These are phyloP conservation scores for Symbiodinium pilosum DNA, from an alignment of 73 alveolate species.

Conservation along the genomic window DNA sequence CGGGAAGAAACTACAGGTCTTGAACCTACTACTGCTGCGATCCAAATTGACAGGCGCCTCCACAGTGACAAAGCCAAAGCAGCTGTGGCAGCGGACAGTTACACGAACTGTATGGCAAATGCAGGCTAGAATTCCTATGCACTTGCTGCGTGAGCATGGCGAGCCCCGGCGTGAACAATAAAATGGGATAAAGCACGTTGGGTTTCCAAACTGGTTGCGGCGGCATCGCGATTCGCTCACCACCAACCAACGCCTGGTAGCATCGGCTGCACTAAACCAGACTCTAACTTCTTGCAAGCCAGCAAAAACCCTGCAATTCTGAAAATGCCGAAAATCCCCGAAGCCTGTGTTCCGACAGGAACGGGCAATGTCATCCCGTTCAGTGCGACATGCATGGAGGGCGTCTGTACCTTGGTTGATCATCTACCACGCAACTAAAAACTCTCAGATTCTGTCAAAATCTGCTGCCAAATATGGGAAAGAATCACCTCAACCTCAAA, in stretches of 20 bases:
- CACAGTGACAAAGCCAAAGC: background rate
- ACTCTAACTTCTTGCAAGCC: too few species aligned
- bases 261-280: too few species aligned
- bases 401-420: too few species aligned
- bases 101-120: background rate
- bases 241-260: constrained; percentile 16
- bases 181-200: background rate
- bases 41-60: background rate
- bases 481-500: too few species aligned
- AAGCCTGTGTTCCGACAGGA: too few species aligned
- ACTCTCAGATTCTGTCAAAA: too few species aligned
- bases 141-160: background rate
- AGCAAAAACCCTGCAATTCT: too few species aligned
- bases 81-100: background rate
- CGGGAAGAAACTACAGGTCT: background rate
- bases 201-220: constrained; percentile 26
- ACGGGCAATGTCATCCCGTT: too few species aligned
- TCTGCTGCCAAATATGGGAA: too few species aligned
- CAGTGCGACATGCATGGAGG: too few species aligned
- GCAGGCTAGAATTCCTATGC: background rate
- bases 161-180: background rate
- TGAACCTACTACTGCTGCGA: constrained; percentile 1
- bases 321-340: too few species aligned
- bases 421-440: too few species aligned
- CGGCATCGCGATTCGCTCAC: constrained; percentile 80